Base-by-base conservation (phyloP, 2,329 filamentous ascomycete species). In the Ambrosiella cleistominuta region DNA sequence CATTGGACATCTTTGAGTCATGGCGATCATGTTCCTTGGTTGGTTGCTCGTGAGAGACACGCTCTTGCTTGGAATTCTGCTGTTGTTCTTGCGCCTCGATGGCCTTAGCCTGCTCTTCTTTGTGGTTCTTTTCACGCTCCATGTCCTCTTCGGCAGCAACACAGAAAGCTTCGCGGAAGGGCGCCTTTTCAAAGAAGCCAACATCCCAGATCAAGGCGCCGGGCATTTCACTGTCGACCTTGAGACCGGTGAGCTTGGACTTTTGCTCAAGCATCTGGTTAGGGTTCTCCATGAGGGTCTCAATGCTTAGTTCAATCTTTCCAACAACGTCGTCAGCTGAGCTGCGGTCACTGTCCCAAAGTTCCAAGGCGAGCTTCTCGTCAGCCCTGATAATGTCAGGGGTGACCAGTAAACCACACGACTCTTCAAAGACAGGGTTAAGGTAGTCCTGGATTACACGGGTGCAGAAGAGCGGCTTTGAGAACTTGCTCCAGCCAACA, bases 381-480 rank as follows among this genome's bases (percentile, higher is more conserved):
- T 96, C 85, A 0, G 86, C 91, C 70, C 93, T 94, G 73, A 97
- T 88, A 57, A 95, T 76, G 63, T 96, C 90, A 0, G 87, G 79
- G 0, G 87, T 95, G 5, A 98, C 87, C 13, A 96, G 74, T 15
- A 97, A 75, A 1, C 88, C 89, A 49, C 87, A 83, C 1, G 81
- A 86, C 70, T 97, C 93, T 65, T 93, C 86, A 74, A 94, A 97
- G 3, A 95, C 77, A 0, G 93, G 93, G 66, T 97, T 95, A 57
- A 95, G 77, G 64, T 96, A 86, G 66, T 97, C 91, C 56, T 91
- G 88, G 62, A 97, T 96, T 56, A 97, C 90, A 53, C 93, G 83
- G 1, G 93, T 97, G 70, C 90, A 96, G 70, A 95, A 97, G 80
- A 95, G 94, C 1, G 91, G 91, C 71, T 98, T 98, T 59, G 86